Conservation (phyloP, 2,329 filamentous ascomycete species). For the Clarireedia paspali region DNA sequence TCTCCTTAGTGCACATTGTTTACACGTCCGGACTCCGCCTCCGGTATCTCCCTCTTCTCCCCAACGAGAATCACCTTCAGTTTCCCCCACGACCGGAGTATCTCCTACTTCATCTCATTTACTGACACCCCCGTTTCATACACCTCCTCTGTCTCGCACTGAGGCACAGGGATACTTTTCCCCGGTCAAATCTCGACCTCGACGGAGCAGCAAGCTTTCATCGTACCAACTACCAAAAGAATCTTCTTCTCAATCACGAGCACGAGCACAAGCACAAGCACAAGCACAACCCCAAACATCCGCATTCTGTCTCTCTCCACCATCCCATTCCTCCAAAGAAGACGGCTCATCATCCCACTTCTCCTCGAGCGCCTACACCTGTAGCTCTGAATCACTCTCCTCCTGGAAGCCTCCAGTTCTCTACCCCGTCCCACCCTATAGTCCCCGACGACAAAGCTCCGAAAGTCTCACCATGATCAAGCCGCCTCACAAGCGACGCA, state of each 20-base stretch:
- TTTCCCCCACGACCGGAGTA: no score
- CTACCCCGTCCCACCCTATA: slow-evolving; percentile 14
- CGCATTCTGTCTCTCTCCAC: slow-evolving; percentile 7
- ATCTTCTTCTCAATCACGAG: no score
- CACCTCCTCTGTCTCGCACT: neutral
- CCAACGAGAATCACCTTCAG: no score
- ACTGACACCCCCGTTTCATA: neutral
- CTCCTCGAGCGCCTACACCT: slow-evolving; percentile 10
- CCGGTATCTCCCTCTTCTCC: neutral
- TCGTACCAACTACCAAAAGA: neutral
- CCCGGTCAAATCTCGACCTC: neutral
- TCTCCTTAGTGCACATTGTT: neutral
- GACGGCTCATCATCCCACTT: slow-evolving; percentile 5
- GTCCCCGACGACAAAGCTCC: slow-evolving; percentile 10
- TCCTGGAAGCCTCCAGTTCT: slow-evolving; percentile 9
- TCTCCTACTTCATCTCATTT: neutral
- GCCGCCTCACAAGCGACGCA: slow-evolving; percentile 5
- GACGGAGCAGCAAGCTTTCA: neutral
- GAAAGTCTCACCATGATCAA: slow-evolving; percentile 19
- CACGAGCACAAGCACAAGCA: no score
- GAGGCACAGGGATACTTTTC: neutral
- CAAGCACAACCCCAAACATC: neutral
- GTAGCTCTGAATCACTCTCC: slow-evolving; percentile 13
- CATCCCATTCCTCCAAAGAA: slow-evolving; percentile 6
- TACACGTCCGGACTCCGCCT: neutral